Evolutionary conservation across 805 yeast genomes (phyloP), one percentile per base, ranked within the genome.

Genomic region (Metschnikowia continentalis): DNA sequence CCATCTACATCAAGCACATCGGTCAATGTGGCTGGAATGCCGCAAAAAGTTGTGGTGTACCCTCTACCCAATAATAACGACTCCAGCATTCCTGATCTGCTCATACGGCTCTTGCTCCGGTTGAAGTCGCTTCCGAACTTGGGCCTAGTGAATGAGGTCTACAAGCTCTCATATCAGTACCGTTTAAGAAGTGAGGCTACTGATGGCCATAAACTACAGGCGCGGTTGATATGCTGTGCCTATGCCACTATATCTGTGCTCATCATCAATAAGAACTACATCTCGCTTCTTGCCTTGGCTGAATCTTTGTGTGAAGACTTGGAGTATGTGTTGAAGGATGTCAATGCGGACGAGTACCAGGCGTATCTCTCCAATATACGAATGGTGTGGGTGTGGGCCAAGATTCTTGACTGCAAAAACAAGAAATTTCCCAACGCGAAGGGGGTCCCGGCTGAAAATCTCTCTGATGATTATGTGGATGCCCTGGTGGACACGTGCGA

Each of bases 81-180:
- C 32, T 58, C 66, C 6, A 33, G 42, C 7, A 64, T 72, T n/a
- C 54, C 60, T 10, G 61, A 65, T 54, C 58, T 55, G 48, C 55
- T 73, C 35, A 52, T 73, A 23, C 52, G 58, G 36, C 45, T 76
- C 20, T 49, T 79, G 23, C 63, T 75, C 32, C 62, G 79, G 48
- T 63, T 79, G 47, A 77, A 71, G 51, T 67, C 75, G 32, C 68
- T 73, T 1, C 75, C 80, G 5, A 76, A 71, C 50, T 48, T 77
- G 51, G 58, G 63, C 26, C 57, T 77, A 20, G 66, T 78, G 20
- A 77, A 76, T 50, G 79, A 73, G 42, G 59, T 72, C 37, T 79
- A 76, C 61, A 71, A 70, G 50, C 64, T 77, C 32, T 63, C 76
- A 39, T 69, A 75, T 50, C 76, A 70, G 50, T 48, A 66, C 19